Percentiles rank a stretch among this genome's conserved stretches.
Evolutionary conservation across 139 green algal species (phyloP).

Genomic region (Chlorella ohadii): DNA sequence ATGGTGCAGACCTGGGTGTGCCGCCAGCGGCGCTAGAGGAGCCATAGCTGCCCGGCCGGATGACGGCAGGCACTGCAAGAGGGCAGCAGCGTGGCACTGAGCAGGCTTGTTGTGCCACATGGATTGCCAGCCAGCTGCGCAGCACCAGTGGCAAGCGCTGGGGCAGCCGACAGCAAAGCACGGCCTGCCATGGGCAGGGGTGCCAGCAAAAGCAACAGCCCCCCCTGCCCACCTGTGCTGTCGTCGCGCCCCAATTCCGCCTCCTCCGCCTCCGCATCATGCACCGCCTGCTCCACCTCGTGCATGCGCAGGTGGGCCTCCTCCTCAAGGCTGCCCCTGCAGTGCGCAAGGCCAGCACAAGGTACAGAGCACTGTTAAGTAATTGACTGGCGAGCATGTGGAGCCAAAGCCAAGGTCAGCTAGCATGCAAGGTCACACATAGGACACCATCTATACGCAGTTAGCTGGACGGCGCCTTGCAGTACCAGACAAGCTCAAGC

Average conservation of each 20-base stretch:
- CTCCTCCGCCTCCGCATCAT: slow-evolving; percentile 49
- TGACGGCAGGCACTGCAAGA: slow-evolving; percentile 40
- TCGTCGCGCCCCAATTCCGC: slow-evolving; percentile 12
- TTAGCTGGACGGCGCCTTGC: no score
- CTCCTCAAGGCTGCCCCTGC: slow-evolving; percentile 27
- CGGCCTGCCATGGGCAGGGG: not conserved
- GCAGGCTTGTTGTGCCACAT: not conserved
- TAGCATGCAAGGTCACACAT: no score
- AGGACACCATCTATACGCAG: no score
- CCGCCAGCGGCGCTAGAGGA: not conserved
- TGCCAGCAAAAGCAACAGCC: not conserved
- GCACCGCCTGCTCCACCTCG: slow-evolving; percentile 45
- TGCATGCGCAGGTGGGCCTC: slow-evolving; percentile 36
- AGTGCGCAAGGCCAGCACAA: not conserved
- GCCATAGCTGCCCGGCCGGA: slow-evolving; percentile 33
- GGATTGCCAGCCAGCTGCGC: not conserved
- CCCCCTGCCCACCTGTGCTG: not conserved
- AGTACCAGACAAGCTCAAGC: no score
- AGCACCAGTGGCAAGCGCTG: not conserved
- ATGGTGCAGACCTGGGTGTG: not conserved
- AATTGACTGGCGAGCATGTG: no score
- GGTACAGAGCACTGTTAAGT: no score
- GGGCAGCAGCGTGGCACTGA: not conserved
- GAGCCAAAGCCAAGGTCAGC: no score
- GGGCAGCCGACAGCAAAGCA: not conserved